These are phyloP conservation scores for Fusarium sp. DNA, from an alignment of 2,329 filamentous ascomycete species.

Conservation along the genomic window DNA sequence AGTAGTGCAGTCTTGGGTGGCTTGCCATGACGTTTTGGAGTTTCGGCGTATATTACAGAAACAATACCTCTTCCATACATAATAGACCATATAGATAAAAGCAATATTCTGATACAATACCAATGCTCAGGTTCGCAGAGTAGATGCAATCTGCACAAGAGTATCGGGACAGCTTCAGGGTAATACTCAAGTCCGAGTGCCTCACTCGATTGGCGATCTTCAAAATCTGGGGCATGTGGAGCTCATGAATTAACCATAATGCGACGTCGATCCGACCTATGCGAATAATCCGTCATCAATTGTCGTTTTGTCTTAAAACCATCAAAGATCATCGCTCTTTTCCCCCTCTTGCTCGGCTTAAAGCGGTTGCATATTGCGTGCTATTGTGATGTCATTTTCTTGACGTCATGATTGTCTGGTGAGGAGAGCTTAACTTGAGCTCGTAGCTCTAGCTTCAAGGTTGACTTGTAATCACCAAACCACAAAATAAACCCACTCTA, in stretches of 20 bases:
- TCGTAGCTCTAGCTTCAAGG: neutral
- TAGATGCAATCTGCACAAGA: neutral
- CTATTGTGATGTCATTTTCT: constrained; percentile 38
- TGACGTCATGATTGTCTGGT: constrained; percentile 34
- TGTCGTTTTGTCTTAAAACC: neutral
- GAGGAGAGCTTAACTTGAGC: constrained; percentile 16
- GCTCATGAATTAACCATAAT: neutral
- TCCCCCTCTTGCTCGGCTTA: neutral
- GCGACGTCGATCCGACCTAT: neutral
- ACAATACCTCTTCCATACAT: neutral
- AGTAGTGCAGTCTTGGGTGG: too few species aligned
- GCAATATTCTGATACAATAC: neutral
- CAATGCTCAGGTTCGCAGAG: too few species aligned
- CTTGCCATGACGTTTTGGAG: too few species aligned
- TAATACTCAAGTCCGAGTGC: neutral
- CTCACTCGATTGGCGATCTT: neutral
- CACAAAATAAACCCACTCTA: too few species aligned
- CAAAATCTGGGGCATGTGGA: constrained; percentile 8
- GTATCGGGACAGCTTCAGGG: constrained; percentile 21
- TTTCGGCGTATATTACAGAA: neutral
- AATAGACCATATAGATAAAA: neutral
- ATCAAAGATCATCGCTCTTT: neutral
- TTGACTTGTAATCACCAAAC: neutral
- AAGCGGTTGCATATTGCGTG: constrained; percentile 3
- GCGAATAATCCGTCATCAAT: neutral